A percentile compares a stretch with the other conserved stretches of the same genome.
phyloP scores from a whole-genome alignment of 305 asterid genomes.

The Solanum hybrid region DNA sequence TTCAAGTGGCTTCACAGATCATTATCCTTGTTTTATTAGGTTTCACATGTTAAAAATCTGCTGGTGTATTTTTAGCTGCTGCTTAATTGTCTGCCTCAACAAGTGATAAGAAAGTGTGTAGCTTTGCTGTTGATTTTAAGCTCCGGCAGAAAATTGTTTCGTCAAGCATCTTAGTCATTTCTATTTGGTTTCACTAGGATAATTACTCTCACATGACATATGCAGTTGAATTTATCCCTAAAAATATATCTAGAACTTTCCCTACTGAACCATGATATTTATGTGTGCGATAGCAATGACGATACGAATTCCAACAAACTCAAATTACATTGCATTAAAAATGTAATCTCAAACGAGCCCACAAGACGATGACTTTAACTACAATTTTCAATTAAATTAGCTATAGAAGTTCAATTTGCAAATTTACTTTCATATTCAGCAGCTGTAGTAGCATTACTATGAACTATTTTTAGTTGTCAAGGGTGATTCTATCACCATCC shows the following conservation, averaged over 20 bases:
- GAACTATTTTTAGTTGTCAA: neutral
- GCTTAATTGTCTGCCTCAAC: neutral
- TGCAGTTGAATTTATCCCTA: neutral
- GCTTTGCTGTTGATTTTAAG: neutral
- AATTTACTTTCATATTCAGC: neutral
- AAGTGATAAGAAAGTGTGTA: neutral
- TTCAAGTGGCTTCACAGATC: neutral
- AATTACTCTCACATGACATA: neutral
- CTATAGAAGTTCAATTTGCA: neutral
- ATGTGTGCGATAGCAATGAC: neutral
- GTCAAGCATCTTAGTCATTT: neutral
- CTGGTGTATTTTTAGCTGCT: neutral
- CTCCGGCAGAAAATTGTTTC: neutral
- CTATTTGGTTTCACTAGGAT: neutral
- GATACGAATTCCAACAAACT: neutral
- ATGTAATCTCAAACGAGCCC: neutral
- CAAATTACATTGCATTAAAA: neutral
- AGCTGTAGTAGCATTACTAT: neutral
- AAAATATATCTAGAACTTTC: neutral
- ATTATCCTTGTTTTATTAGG: neutral
- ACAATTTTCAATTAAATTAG: neutral
- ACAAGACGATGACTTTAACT: neutral
- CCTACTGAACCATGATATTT: neutral
- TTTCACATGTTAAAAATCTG: neutral
- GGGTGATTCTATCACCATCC: neutral